Conservation (phyloP, 345 rosid species). For the Salix dunnii region DNA sequence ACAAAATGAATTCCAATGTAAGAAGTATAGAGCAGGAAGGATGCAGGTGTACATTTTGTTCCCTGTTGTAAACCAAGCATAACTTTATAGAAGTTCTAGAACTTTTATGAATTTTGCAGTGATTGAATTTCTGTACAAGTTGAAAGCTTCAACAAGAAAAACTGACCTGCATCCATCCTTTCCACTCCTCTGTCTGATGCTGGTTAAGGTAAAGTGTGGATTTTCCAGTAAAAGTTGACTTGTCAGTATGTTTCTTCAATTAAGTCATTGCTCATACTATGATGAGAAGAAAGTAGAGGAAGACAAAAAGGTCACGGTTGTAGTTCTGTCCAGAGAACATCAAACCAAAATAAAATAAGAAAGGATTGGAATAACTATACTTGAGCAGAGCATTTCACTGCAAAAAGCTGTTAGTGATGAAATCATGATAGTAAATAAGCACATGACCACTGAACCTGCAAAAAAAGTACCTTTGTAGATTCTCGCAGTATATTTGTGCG, state of each 20-base stretch:
- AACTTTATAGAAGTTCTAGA: background rate
- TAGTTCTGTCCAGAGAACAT: conserved; percentile 57
- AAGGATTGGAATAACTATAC: conserved; percentile 9
- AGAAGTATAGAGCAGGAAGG: background rate
- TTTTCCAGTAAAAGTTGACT: conserved; percentile 75
- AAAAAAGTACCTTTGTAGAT: conserved; percentile 64
- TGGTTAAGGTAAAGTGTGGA: conserved; percentile 78
- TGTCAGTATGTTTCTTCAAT: conserved; percentile 73
- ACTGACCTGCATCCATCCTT: conserved; percentile 99
- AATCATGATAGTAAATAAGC: background rate
- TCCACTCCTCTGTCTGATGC: conserved; percentile 99
- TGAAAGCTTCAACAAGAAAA: conserved; percentile 12
- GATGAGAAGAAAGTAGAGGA: conserved; percentile 77
- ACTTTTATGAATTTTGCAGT: background rate
- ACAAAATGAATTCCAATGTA: background rate
- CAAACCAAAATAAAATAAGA: background rate
- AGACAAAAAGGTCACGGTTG: conserved; percentile 92
- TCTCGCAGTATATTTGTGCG: conserved; percentile 70
- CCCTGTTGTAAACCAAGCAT: background rate
- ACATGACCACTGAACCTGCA: conserved; percentile 2
- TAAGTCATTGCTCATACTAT: conserved; percentile 88
- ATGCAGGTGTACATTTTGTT: background rate
- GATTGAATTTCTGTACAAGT: background rate
- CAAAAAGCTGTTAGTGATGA: conserved; percentile 8
- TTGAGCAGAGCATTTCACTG: conserved; percentile 1